Evolutionary conservation across 148 eudicot genomes (phyloP), one percentile per base, ranked within the genome.

Genomic region (Silene uniflora): DNA sequence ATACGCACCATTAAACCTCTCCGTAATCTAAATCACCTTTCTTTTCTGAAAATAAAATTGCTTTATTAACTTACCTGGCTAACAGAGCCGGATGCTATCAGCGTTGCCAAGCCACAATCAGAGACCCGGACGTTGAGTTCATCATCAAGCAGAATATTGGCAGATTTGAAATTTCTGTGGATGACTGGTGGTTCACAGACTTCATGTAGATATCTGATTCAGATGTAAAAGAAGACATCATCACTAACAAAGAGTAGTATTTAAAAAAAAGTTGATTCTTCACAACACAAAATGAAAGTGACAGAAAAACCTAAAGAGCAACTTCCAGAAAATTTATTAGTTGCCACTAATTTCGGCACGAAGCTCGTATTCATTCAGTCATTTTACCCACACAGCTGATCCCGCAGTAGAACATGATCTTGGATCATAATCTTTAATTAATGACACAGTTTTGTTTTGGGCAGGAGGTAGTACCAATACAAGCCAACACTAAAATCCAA

Each of bases 121-220:
- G 98, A 95, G 79, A 92, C 92, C 64, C 83, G 91, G 60, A 95
- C 96, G 59, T 82, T 77, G 46, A 92, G 89, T 65, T 90, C 97
- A 73, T 95, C 97, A 79, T 95, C 96, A 23, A 95, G 96, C 73
- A 95, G 92, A 81, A 95, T 87, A 84, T 95, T 95, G 13, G 85
- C 89, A 60, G 97, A 86, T 82, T 95, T 95, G 89, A 95, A 92
- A 81, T 95, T 92, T 82, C 96, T 81, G 80, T 95, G 98, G 44
- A 95, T 85, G 47, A 95, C 82, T 61, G 96, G 89, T 64, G 98
- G 98, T 78, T 95, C 98, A 76, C 93, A 95, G 71, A 84, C 75
- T 86, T 95, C 98, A 27, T 95, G 97, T 75, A 95, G 84, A 83
- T 95, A 95, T 85, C 98, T 79, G 74, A 62, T 56, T 72, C 69